Evolutionary conservation across 2,329 filamentous ascomycete species (phyloP).

Genomic region (Penicillium sp.): DNA sequence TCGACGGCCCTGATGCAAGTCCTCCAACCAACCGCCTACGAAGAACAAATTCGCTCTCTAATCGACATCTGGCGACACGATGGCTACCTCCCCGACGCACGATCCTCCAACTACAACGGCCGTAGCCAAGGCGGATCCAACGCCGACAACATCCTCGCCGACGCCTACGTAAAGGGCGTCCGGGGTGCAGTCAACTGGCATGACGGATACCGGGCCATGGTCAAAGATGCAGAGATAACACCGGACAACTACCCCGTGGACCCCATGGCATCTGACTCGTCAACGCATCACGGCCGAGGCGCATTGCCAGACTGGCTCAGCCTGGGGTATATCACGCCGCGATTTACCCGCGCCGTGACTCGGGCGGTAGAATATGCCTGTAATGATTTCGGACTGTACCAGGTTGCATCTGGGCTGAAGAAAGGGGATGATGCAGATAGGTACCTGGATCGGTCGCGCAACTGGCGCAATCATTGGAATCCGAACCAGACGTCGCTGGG

Average conservation of each 20-base stretch:
- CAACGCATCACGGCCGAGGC: slow-evolving; percentile 69
- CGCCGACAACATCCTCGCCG: slow-evolving; percentile 72
- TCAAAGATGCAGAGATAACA: slow-evolving; percentile 67
- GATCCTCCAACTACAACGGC: slow-evolving; percentile 72
- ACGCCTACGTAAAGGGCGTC: slow-evolving; percentile 72
- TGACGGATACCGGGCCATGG: slow-evolving; percentile 66
- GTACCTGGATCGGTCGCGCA: slow-evolving; percentile 66
- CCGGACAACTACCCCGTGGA: slow-evolving; percentile 65
- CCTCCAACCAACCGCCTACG: slow-evolving; percentile 64
- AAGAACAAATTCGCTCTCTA: slow-evolving; percentile 68
- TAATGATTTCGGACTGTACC: slow-evolving; percentile 71
- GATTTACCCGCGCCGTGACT: slow-evolving; percentile 64
- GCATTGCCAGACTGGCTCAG: slow-evolving; percentile 71
- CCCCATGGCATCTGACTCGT: slow-evolving; percentile 58
- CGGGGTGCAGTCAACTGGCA: slow-evolving; percentile 66
- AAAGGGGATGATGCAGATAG: slow-evolving; percentile 56
- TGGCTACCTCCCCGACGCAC: slow-evolving; percentile 67
- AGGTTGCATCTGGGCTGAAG: slow-evolving; percentile 65
- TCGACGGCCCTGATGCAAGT: slow-evolving; percentile 68
- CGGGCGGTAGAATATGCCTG: slow-evolving; percentile 69
- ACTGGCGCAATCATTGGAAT: slow-evolving; percentile 77
- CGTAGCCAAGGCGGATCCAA: slow-evolving; percentile 72
- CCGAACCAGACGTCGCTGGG: slow-evolving; percentile 59
- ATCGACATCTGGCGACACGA: slow-evolving; percentile 71
- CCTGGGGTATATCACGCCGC: slow-evolving; percentile 68